Conservation (phyloP, 2,329 filamentous ascomycete genomes). For the Colletotrichum liaoningense region DNA sequence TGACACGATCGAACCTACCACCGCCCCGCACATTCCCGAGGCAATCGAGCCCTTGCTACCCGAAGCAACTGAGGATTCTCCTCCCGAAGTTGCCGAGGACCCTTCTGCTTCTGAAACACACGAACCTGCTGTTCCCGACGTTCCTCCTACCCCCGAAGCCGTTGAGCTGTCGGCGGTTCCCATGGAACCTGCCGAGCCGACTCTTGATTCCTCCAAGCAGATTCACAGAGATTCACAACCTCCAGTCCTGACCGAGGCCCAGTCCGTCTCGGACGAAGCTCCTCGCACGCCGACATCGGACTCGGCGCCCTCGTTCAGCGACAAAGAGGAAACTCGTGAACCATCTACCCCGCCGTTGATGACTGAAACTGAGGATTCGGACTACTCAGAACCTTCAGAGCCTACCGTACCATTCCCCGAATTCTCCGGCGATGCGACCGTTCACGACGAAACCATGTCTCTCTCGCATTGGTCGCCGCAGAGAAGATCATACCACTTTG, state of each 20-base stretch:
- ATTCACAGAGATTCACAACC: constrained; percentile 4
- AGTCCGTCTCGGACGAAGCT: constrained; percentile 15
- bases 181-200: constrained; percentile 17
- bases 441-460: constrained; percentile 22
- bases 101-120: background rate
- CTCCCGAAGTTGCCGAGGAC: background rate
- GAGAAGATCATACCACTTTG: constrained; percentile 18
- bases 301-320: constrained; percentile 22
- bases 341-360: constrained; percentile 24
- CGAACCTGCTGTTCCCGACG: background rate
- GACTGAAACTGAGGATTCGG: constrained; percentile 34
- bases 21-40: constrained; percentile 3
- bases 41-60: constrained; percentile 1
- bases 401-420: constrained; percentile 23
- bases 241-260: constrained; percentile 10
- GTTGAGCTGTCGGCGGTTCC: background rate
- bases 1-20: constrained; percentile 9
- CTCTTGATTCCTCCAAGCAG: constrained; percentile 2
- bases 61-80: background rate
- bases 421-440: background rate
- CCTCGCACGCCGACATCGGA: constrained; percentile 20
- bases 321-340: constrained; percentile 23
- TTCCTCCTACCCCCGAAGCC: background rate
- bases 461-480: constrained; percentile 22
- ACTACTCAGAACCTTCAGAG: constrained; percentile 29